Evolutionary conservation across 768 basidiomycete genomes (phyloP), one percentile per base, ranked within the genome.

Genomic region (Suillus occidentalis): DNA sequence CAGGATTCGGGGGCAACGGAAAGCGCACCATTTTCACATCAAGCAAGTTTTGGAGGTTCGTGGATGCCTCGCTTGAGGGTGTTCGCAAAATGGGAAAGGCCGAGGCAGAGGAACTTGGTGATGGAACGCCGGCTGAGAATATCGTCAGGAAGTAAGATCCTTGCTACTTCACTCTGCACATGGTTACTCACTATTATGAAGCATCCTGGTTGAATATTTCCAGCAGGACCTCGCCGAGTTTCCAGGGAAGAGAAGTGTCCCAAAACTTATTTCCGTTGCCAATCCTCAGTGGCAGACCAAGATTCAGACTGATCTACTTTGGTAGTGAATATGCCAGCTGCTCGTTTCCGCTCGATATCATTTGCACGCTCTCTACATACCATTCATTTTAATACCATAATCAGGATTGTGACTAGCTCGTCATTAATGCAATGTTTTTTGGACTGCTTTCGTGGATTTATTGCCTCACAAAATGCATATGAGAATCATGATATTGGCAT

Each of bases 1-100:
- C 18, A 3, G 58, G 55, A 28, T 56, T 37, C 1, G 37, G 58
- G 16, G 14, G 12, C 13, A 14, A 22, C 6, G 13, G 28, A 10
- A 25, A 36, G 36, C 10, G 9, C 9, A 0, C 36, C 18, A 10
- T 34, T 20, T 62, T 36, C 31, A 34, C 34, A 0, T 16, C 36
- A 4, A 37, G n/a, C 10, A 64, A 36, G n/a, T 64, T 25, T 58
- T 64, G 63, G 45, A 64, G n/a, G 18, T 60, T 40, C 31, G 42
- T 64, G 18, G 57, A 64, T 36, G 12, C 16, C 12, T 37, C 28
- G 2, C 43, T 64, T 25, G 31, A 64, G 22, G 22, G 25, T 18
- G 5, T 64, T n/a, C 34, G 31, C n/a, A 43, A 37, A 18, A 20
- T 25, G 25, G 63, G 5, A 22, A 22, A 47, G 57, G 31, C 13